Conservation (phyloP, 2,329 filamentous ascomycete species). For the Penicillium fuscoglaucum region DNA sequence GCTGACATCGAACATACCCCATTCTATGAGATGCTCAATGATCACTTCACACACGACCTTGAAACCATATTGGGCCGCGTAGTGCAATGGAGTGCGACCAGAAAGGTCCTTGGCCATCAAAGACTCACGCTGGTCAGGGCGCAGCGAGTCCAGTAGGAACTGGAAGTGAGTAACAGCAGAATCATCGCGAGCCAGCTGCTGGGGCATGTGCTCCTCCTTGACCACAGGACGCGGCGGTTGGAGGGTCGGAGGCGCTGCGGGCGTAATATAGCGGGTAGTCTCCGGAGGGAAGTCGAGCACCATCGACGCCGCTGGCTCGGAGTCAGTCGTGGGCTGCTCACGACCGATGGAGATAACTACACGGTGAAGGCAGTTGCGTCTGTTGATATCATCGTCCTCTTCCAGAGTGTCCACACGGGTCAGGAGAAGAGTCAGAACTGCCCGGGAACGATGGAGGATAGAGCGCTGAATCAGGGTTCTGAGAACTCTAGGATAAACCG, state of each 20-base stretch:
- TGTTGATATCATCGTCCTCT: conserved; percentile 89
- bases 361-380: conserved; percentile 88
- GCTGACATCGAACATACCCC: conserved; percentile 80
- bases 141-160: conserved; percentile 67
- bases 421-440: conserved; percentile 71
- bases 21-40: conserved; percentile 84
- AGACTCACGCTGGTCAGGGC: conserved; percentile 64
- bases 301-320: conserved; percentile 55
- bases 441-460: conserved; percentile 71
- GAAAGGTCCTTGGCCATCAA: conserved; percentile 72
- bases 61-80: conserved; percentile 92
- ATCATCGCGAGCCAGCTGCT: conserved; percentile 67
- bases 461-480: conserved; percentile 47
- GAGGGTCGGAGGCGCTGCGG: conserved; percentile 67
- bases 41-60: conserved; percentile 85
- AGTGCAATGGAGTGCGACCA: conserved; percentile 83
- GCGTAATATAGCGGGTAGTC: conserved; percentile 73
- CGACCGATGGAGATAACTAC: conserved; percentile 90
- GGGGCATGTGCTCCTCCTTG: conserved; percentile 63
- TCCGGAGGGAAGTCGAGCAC: conserved; percentile 54
- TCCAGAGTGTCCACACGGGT: conserved; percentile 69
- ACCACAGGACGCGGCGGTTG: conserved; percentile 63
- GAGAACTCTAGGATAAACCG: conserved; percentile 64
- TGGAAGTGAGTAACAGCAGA: conserved; percentile 69
- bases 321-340: conserved; percentile 58